These are phyloP conservation scores for Apiospora arundinis DNA, from an alignment of 2,329 filamentous ascomycete genomes.

Conservation along the genomic window DNA sequence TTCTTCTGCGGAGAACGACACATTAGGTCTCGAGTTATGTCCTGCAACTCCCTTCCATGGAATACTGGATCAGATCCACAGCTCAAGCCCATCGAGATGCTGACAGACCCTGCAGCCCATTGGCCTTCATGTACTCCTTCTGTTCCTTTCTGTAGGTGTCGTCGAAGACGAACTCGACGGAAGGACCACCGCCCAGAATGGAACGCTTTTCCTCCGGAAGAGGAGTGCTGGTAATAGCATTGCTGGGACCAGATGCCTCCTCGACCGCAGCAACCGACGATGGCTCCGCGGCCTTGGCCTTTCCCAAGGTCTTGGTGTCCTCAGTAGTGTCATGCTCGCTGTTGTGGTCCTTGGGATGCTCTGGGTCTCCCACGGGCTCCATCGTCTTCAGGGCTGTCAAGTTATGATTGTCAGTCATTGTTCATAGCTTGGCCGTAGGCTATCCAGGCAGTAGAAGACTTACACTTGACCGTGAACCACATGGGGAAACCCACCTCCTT, in stretches of 20 bases:
- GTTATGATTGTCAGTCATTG: not conserved
- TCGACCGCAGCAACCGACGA: not conserved
- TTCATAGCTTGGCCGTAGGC: not conserved
- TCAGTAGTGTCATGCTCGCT: not conserved
- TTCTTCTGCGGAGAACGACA: not conserved
- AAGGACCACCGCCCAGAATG: not conserved
- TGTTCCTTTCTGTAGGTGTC: not conserved
- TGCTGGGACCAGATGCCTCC: not conserved
- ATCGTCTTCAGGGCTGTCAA: not conserved
- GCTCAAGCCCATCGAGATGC: slow-evolving; percentile 6
- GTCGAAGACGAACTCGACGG: not conserved
- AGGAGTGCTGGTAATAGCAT: slow-evolving; percentile 1
- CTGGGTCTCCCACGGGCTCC: not conserved
- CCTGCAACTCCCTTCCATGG: not conserved
- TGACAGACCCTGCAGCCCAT: not conserved
- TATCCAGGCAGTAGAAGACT: not conserved
- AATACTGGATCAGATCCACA: not conserved
- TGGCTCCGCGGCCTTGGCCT: not conserved
- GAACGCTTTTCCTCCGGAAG: not conserved
- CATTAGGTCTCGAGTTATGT: not conserved
- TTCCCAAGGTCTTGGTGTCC: not conserved
- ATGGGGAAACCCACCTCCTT: not conserved
- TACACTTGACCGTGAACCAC: slow-evolving; percentile 3
- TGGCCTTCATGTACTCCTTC: not conserved
- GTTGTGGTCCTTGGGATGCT: not conserved